Evolutionary conservation across 2,329 filamentous ascomycete genomes (phyloP).

Genomic region (Penicillium palitans): DNA sequence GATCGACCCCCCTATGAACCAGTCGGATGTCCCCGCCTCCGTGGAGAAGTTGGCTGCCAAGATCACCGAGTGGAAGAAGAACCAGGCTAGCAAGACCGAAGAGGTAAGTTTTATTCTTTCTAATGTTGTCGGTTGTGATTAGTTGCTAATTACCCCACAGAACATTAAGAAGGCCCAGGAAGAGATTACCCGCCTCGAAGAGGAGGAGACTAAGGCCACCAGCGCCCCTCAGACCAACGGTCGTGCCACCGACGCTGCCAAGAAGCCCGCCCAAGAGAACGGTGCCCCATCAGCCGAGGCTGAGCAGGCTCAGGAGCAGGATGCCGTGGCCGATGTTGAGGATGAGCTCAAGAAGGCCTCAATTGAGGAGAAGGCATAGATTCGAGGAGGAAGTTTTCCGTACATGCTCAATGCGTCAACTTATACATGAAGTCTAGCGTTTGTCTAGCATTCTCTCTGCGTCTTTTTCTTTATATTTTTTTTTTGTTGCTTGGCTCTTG

Average conservation of each 20-base stretch:
- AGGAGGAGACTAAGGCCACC: constrained; percentile 65
- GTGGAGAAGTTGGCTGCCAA: constrained; percentile 92
- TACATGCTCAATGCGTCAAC: constrained; percentile 20
- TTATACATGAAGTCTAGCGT: constrained; percentile 22
- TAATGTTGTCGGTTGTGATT: neutral
- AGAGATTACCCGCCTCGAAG: constrained; percentile 81
- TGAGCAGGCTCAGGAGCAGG: constrained; percentile 58
- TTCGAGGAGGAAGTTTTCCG: neutral
- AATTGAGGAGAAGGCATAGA: constrained; percentile 56
- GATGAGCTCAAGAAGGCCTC: constrained; percentile 62
- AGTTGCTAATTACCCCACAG: constrained; percentile 51
- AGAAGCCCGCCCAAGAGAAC: constrained; percentile 57
- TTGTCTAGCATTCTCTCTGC: constrained; percentile 29
- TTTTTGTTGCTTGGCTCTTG: constrained; percentile 8
- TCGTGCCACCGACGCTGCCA: constrained; percentile 52
- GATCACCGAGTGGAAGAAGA: constrained; percentile 84
- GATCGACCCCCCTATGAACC: constrained; percentile 83
- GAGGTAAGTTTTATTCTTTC: constrained; percentile 63
- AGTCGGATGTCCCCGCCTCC: constrained; percentile 74
- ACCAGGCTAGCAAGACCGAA: constrained; percentile 86
- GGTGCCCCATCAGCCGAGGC: constrained; percentile 54
- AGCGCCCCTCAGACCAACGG: constrained; percentile 45
- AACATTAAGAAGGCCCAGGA: constrained; percentile 97
- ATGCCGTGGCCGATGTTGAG: constrained; percentile 58
- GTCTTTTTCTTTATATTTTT: constrained; percentile 12